A percentile compares a stretch with the other conserved stretches of the same genome.
Evolutionary conservation across 495 filamentous ascomycete species (phyloP).

Genomic region (Penicillium odoratum): DNA sequence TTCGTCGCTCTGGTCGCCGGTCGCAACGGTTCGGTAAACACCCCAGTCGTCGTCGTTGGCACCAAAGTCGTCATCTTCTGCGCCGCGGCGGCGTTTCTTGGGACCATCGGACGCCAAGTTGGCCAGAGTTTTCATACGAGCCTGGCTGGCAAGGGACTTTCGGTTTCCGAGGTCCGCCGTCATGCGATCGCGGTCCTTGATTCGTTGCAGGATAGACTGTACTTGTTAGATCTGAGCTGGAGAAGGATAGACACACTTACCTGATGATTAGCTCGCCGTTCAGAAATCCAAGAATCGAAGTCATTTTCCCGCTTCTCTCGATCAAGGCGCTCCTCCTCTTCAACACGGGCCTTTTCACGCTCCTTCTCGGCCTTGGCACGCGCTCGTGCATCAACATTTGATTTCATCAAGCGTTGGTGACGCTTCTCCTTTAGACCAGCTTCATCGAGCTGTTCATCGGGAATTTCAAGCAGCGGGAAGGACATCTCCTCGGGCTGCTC

Average conservation of each 20-base stretch:
- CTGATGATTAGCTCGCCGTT: conserved; percentile 72
- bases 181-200: conserved; percentile 89
- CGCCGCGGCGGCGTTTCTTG: conserved; percentile 76
- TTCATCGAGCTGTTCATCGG: conserved; percentile 92
- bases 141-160: conserved; percentile 91
- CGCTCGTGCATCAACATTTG: conserved; percentile 86
- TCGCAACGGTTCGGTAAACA: conserved; percentile 88
- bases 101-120: conserved; percentile 92
- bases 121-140: conserved; percentile 97
- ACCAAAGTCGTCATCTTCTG: conserved; percentile 88
- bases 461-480: conserved; percentile 83
- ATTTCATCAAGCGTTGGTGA: conserved; percentile 88
- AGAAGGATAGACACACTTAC: conserved; percentile 29
- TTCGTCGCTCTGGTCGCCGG: conserved; percentile 71
- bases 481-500: conserved; percentile 72
- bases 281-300: conserved; percentile 81
- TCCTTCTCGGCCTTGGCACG: conserved; percentile 96
- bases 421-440: conserved; percentile 85
- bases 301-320: conserved; percentile 80
- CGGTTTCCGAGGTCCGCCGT: conserved; percentile 93
- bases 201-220: conserved; percentile 67
- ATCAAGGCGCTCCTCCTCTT: conserved; percentile 79
- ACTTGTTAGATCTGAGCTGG: conserved; percentile 8
- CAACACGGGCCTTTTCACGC: conserved; percentile 76
- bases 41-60: conserved; percentile 98